Evolutionary conservation across 305 asterid species (phyloP), one percentile per base, ranked within the genome.

Genomic region (Rubia balearica): DNA sequence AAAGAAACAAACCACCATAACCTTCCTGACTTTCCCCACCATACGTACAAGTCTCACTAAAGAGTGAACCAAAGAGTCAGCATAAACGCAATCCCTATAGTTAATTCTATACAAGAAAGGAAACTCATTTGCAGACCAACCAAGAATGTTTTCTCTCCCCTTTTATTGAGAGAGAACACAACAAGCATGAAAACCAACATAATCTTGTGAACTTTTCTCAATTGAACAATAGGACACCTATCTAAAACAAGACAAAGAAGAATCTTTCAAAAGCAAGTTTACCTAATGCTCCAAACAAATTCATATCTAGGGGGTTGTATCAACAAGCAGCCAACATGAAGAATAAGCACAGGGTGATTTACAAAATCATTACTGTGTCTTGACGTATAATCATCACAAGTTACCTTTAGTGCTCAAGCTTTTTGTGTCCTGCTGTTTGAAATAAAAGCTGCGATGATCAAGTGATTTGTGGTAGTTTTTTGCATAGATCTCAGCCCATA

Each of bases 381-480:
- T 74, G 77, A 65, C 13, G 69, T 73, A 72, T 70, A 63, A 74
- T 76, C 74, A 62, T 46, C 69, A 74, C 55, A 75, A 79, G 67
- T 87, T 87, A 95, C 99, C 99, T 90, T 95, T 95, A 68, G 90
- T 78, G 73, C 96, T 90, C 90, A 95, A 87, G 88, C 84, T 90
- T 87, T 89, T 95, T 8, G 96, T 76, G 81, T 92, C 99, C 84
- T 95, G 97, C 88, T 95, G 99, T 85, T 92, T 95, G 83, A 95
- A 95, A 80, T 88, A 92, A 78, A 95, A 95, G 84, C 99, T 95
- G 80, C 96, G 85, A 72, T 95, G 98, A 81, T 95, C 99, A 75
- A 95, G 97, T 77, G 99, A 92, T 79, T 95, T 95, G 81, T 92
- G 97, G 84, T 92, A 89, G 85, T 90, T 95, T 84, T 90, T 92